Percentiles rank a stretch among this genome's conserved stretches.
Evolutionary conservation across 2,329 filamentous ascomycete species (phyloP).

Genomic region (Neoascochyta sp.): DNA sequence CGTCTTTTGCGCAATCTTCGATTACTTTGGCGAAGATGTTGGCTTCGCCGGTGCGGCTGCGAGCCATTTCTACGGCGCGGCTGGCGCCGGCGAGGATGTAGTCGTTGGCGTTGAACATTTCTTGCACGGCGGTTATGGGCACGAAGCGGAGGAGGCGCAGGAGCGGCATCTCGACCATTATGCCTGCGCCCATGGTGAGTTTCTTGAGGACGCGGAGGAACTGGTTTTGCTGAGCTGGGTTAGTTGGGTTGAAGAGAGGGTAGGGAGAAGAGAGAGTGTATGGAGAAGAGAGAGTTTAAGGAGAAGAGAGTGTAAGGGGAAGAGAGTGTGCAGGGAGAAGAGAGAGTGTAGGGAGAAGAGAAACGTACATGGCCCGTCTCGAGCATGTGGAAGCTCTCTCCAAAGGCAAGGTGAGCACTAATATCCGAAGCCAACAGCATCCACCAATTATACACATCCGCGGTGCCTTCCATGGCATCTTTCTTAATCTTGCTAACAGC

Average conservation of each 20-base stretch:
- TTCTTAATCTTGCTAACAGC: slow-evolving; percentile 33
- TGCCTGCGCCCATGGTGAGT: slow-evolving; percentile 34
- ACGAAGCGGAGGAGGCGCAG: slow-evolving; percentile 33
- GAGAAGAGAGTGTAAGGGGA: no score
- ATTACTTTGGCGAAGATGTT: slow-evolving; percentile 36
- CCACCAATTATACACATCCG: slow-evolving; percentile 39
- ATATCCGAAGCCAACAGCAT: slow-evolving; percentile 42
- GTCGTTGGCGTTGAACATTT: slow-evolving; percentile 36
- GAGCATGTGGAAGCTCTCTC: slow-evolving; percentile 40
- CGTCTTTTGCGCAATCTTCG: slow-evolving; percentile 29
- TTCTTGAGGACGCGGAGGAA: slow-evolving; percentile 38
- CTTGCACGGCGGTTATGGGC: slow-evolving; percentile 26
- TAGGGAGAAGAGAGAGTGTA: background rate
- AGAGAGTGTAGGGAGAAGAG: no score
- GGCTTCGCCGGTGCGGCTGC: slow-evolving; percentile 25
- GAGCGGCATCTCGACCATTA: slow-evolving; percentile 37
- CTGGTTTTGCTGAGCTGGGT: slow-evolving; percentile 16
- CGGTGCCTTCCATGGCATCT: slow-evolving; percentile 19
- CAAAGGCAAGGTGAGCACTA: slow-evolving; percentile 37
- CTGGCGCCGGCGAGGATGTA: slow-evolving; percentile 29
- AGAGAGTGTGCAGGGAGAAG: background rate
- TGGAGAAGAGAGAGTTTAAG: slow-evolving; percentile 7
- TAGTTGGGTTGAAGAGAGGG: background rate
- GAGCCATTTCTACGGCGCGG: slow-evolving; percentile 30
- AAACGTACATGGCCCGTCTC: slow-evolving; percentile 37